Percentiles rank a stretch among this genome's conserved stretches.
phyloP scores from a whole-genome alignment of 768 basidiomycete genomes.

The Pleurotus citrinopileatus region DNA sequence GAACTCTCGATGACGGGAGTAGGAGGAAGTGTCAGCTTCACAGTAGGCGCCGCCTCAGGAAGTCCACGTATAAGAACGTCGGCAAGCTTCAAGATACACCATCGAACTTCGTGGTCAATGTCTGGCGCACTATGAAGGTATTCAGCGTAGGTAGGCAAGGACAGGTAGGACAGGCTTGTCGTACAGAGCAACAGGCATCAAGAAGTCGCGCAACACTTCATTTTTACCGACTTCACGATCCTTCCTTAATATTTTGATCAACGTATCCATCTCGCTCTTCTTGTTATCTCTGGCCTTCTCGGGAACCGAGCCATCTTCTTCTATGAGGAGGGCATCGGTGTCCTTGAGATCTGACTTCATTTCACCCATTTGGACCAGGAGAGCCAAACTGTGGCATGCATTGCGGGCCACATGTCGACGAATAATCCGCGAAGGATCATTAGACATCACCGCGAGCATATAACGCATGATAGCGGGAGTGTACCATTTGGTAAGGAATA shows the following conservation, averaged over 20 bases:
- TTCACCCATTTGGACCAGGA: conserved; percentile 87
- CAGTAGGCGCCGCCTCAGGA: conserved; percentile 82
- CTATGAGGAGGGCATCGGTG: conserved; percentile 73
- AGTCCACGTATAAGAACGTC: conserved; percentile 83
- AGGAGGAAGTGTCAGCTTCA: conserved; percentile 74
- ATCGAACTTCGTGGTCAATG: conserved; percentile 85
- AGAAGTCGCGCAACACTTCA: conserved; percentile 70
- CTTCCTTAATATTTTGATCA: conserved; percentile 86
- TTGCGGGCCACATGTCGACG: conserved; percentile 86
- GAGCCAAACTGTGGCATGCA: conserved; percentile 82
- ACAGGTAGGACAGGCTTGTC: conserved; percentile 20
- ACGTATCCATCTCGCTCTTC: conserved; percentile 78
- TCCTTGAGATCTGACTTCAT: conserved; percentile 78
- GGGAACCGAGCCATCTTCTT: conserved; percentile 76
- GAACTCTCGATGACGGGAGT: conserved; percentile 67
- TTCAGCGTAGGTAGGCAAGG: conserved; percentile 9
- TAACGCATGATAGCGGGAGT: conserved; percentile 83
- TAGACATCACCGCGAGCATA: conserved; percentile 79
- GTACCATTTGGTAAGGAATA: conserved; percentile 89
- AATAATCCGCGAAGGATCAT: conserved; percentile 79
- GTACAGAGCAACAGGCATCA: conserved; percentile 83
- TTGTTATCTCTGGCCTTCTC: conserved; percentile 73
- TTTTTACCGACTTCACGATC: conserved; percentile 84
- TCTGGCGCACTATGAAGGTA: conserved; percentile 54
- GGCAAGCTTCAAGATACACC: conserved; percentile 88